Base-by-base conservation (phyloP, 352 stramenopile species). In the Pythium periplocum region DNA sequence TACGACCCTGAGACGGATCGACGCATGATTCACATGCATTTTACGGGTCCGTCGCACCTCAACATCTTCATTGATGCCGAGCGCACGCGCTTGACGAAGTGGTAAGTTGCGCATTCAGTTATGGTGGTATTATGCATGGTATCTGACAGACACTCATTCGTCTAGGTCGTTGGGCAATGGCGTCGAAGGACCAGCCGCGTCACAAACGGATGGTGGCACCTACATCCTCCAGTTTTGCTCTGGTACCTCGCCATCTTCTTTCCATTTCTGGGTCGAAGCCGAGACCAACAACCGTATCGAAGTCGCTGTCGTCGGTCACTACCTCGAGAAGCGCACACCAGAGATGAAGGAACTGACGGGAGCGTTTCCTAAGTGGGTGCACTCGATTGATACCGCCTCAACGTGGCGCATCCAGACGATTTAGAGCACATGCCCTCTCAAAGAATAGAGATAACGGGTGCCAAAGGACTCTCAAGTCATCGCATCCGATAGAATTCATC, bases 31-130 rank as follows among this genome's bases (percentile, higher is more conserved):
- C 81, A 89, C 51, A 68, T 91, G 41, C 60, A 75, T 17, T 83
- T 91, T 45, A 83, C 68, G 1, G 81, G 81, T 0, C 78, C 81
- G 6, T 80, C 78, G 1, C 74, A 88, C 45, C 68, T 87, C 50
- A 81, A 86, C 51, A 66, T 91, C 48, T 91, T 85, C 57, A 79
- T 91, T 55, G 78, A 91, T 57, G 81, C 81, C n/a, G 82, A 75
- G 41, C 72, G 62, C 48, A 88, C 74, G 4, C 78, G 55, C 26
- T 51, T 91, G 38, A 88, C 76, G 32, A 86, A 76, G 5, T 91
- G 81, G 81, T 88, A 51, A 35, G 57, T 76, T 8, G 33, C 44
- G 9, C 33, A 7, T 9, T 59, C 46, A 36, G 17, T 38, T 45
- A 26, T 42, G 1, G 30, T 26, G 17, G 17, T 26, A 26, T 26